Conservation (phyloP, 768 basidiomycete species). For the Lactarius quietus region DNA sequence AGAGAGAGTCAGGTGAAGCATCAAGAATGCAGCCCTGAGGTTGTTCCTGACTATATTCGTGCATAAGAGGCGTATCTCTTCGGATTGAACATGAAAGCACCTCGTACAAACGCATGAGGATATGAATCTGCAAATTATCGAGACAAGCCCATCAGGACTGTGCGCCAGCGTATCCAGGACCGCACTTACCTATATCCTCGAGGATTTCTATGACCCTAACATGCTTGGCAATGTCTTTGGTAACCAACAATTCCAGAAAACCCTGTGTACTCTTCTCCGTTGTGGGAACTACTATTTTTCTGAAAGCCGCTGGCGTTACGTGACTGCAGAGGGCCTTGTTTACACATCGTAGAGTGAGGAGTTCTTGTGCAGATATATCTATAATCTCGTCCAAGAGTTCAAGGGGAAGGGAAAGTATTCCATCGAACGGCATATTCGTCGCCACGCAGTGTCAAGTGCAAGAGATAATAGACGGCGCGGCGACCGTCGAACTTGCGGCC, state of each 20-base stretch:
- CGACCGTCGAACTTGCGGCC: too few relatives aligned
- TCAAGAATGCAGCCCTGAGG: neutral
- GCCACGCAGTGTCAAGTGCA: neutral
- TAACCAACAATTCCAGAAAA: neutral
- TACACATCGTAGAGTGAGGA: neutral
- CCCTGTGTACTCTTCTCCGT: neutral
- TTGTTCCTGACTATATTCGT: neutral
- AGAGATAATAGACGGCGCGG: too few relatives aligned
- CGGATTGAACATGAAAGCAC: neutral
- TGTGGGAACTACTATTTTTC: too few relatives aligned
- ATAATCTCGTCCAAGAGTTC: neutral
- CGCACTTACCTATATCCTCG: neutral
- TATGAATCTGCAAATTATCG: neutral
- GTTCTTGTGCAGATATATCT: neutral
- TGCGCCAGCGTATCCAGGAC: neutral
- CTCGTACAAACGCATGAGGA: too few relatives aligned
- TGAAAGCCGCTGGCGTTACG: neutral
- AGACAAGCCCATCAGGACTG: neutral
- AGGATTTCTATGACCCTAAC: neutral
- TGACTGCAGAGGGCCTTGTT: neutral
- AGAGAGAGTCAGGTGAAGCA: neutral
- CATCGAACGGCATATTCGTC: neutral
- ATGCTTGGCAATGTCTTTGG: neutral
- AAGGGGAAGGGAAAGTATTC: neutral
- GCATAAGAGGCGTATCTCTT: neutral